phyloP scores from a whole-genome alignment of 495 filamentous ascomycete species.

The Penicillium manginii region DNA sequence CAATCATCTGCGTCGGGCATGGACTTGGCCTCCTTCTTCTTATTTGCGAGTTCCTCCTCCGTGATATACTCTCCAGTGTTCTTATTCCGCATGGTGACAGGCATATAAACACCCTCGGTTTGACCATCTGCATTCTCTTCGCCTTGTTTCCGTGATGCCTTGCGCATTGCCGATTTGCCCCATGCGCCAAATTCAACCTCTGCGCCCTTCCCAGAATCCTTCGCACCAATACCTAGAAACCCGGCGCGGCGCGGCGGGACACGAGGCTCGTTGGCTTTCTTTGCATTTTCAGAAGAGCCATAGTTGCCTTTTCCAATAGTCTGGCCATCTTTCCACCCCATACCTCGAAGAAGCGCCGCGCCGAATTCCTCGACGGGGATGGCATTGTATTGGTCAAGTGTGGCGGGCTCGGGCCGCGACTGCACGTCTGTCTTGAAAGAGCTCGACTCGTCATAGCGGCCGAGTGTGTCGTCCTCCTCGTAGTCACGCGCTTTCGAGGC shows the following conservation, averaged over 20 bases:
- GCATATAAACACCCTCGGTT: conserved; percentile 64
- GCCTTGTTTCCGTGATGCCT: conserved; percentile 53
- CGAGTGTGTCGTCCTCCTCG: conserved; percentile 30
- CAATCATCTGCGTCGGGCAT: conserved; percentile 48
- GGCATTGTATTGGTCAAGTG: conserved; percentile 80
- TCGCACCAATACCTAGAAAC: conserved; percentile 83
- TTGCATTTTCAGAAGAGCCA: conserved; percentile 28
- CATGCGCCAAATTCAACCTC: conserved; percentile 77
- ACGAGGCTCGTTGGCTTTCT: conserved; percentile 42
- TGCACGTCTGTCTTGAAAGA: conserved; percentile 70
- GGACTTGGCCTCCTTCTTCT: conserved; percentile 46
- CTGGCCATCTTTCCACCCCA: conserved; percentile 94
- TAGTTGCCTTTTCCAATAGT: conserved; percentile 62
- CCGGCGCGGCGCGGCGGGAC: conserved; percentile 71
- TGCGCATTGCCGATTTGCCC: conserved; percentile 68
- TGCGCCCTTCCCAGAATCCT: conserved; percentile 65
- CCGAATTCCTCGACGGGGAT: conserved; percentile 95
- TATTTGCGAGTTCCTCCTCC: conserved; percentile 61
- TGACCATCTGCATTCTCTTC: conserved; percentile 38
- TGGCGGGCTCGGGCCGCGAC: conserved; percentile 73
- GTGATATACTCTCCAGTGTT: conserved; percentile 68
- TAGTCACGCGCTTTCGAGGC: conserved; percentile 24
- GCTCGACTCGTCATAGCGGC: conserved; percentile 62
- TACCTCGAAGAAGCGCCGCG: conserved; percentile 80
- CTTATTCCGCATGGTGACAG: conserved; percentile 66